Evolutionary conservation across 2,329 filamentous ascomycete genomes (phyloP), one percentile per base, ranked within the genome.

Genomic region (Aspergillus piperis): DNA sequence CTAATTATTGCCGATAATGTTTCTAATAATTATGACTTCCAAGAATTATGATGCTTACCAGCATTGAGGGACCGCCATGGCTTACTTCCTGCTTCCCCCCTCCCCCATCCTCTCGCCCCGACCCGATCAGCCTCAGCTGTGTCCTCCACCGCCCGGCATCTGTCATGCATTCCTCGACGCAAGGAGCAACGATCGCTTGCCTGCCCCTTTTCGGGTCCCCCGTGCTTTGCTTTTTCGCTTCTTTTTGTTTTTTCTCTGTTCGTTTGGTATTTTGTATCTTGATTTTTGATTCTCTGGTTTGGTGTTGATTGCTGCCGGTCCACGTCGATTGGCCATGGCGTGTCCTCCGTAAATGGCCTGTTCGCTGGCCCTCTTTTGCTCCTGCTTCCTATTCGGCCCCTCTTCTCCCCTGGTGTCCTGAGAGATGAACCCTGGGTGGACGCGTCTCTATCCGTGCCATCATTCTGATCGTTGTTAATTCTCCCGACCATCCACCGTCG

Each of bases 91-190:
- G 25, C 25, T 27, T 27, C 25, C 19, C 19, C 19, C 25, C 25
- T 7, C 32, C 15, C 25, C 47, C 21, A 17, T 48, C 25, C 19
- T 58, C 19, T 58, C 38, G 56, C 56, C 42, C 42, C 48, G 50
- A 36, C 17, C 41, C 50, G 49, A 42, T 41, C 50, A 30, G 41
- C 39, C 41, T 32, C 42, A 42, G 39, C 39, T 54, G 48, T 53
- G 23, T 19, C 54, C 58, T 48, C 60, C 53, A 51, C 54, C 50
- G 53, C 56, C 58, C 61, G 54, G 49, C 59, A 63, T 57, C 56
- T 61, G 59, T 58, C 59, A 63, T 63, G 61, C 61, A 63, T 63
- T 63, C 61, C 55, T 49, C 39, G 58, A 63, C 48, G 61, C 61
- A 63, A 63, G 61, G 61, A 61, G 42, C 17, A 30, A 50, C 54